These are phyloP conservation scores for Calonectria hongkongensis DNA, from an alignment of 2,329 filamentous ascomycete genomes.

Conservation along the genomic window DNA sequence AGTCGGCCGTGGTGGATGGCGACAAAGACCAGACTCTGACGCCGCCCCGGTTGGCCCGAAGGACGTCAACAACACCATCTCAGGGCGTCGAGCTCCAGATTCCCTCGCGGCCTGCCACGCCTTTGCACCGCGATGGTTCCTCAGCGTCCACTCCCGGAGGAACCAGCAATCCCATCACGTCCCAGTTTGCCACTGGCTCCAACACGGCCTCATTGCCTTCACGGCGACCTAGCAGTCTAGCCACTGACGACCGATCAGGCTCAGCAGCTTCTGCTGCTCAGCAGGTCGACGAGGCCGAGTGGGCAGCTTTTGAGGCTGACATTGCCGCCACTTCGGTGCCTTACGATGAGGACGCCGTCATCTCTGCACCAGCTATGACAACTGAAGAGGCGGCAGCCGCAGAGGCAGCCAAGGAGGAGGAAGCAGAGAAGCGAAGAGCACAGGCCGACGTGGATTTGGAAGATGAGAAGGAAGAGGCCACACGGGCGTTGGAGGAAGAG, in stretches of 20 bases:
- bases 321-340: constrained; percentile 72
- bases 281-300: constrained; percentile 82
- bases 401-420: constrained; percentile 69
- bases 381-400: constrained; percentile 77
- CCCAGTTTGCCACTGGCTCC: constrained; percentile 39
- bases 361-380: constrained; percentile 81
- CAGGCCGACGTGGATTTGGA: constrained; percentile 74
- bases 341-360: constrained; percentile 72
- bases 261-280: constrained; percentile 42
- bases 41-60: constrained; percentile 67
- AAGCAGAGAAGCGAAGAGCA: constrained; percentile 71
- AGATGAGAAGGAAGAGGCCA: constrained; percentile 85
- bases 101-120: constrained; percentile 78
- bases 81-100: constrained; percentile 78
- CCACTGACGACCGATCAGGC: constrained; percentile 45
- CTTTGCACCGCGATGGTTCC: constrained; percentile 65
- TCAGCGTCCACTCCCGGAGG: constrained; percentile 63
- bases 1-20: constrained; percentile 49
- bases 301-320: constrained; percentile 91
- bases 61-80: constrained; percentile 71
- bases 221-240: constrained; percentile 51
- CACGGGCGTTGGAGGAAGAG: constrained; percentile 82
- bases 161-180: constrained; percentile 37
- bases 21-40: constrained; percentile 55
- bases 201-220: constrained; percentile 56